These are phyloP conservation scores for Pseudogymnoascus sp. DNA, from an alignment of 2,329 filamentous ascomycete species.

Conservation along the genomic window DNA sequence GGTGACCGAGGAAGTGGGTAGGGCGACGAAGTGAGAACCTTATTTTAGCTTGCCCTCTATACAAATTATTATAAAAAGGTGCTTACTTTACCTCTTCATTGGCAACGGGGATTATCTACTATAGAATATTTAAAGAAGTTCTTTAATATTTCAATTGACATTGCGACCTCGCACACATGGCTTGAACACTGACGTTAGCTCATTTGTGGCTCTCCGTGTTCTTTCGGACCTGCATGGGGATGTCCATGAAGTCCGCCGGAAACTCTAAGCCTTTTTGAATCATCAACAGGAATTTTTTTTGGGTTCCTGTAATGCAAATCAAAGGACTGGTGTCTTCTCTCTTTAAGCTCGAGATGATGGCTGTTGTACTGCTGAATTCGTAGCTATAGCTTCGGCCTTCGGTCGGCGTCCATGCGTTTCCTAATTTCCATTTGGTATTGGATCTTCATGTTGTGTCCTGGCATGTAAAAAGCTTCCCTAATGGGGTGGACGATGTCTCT, in stretches of 20 bases:
- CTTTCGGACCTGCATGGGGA: neutral
- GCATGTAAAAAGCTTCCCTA: too few relatives aligned
- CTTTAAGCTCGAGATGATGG: neutral
- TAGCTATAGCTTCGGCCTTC: neutral
- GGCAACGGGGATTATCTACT: neutral
- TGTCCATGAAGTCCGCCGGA: neutral
- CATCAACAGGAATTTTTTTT: neutral
- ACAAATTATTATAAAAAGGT: neutral
- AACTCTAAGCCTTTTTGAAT: neutral
- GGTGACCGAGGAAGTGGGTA: neutral
- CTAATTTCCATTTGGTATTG: neutral
- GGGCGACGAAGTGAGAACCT: neutral
- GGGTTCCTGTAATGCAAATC: neutral
- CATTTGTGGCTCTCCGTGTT: neutral
- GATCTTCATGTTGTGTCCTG: too few relatives aligned
- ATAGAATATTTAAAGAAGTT: neutral
- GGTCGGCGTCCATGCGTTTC: neutral
- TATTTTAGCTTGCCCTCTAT: neutral
- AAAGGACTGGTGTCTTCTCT: neutral
- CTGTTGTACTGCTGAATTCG: neutral
- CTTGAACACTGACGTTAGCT: neutral
- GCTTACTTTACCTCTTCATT: neutral
- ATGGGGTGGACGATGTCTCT: too few relatives aligned
- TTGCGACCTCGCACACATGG: neutral
- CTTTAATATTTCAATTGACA: neutral